Evolutionary conservation across 768 basidiomycete species (phyloP), one percentile per base, ranked within the genome.

Genomic region (Tremella mesenterica): DNA sequence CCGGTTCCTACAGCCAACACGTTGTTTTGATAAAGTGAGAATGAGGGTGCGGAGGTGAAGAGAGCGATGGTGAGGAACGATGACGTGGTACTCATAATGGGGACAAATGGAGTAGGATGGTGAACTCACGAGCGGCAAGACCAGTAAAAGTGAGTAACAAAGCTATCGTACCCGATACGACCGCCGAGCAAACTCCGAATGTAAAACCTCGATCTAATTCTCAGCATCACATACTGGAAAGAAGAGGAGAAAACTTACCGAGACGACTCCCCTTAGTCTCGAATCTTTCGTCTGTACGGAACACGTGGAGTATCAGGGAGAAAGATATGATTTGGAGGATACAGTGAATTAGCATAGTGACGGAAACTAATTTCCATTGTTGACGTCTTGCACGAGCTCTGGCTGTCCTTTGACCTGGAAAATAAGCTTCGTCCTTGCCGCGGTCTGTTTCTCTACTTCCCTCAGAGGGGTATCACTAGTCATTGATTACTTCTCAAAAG

Each of bases 301-400:
- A 73, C 9, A 73, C 63, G 47, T 71, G 69, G 8, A 65, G 34
- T 54, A 73, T 69, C 45, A 73, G 45, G 18, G 64, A 55, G 53
- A 71, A 54, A 16, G 62, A 60, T 1, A 71, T 44, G 41, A 67
- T 57, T 48, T 73, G 71, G 2, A 73, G 53, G 2, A 66, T 25
- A 26, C 60, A 60, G 48, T 73, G 71, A n/a, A 73, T 63, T 28
- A 58, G 23, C 69, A 73, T 70, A 4, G 69, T 63, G 12, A 57
- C 65, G 1, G 67, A 67, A 3, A 73, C 71, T 21, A 73, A 60
- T 53, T 69, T 70, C 71, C 71, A 73, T 29, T 66, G 64, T 29
- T 69, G 57, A 58, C 71, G 31, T 41, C 71, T 41, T 29, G 65
- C 62, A 44, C 60, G 52, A 1, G 69, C 71, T 44, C 71, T 44